Evolutionary conservation across 805 yeast genomes (phyloP).

Genomic region (Pichia pseudocactophila): DNA sequence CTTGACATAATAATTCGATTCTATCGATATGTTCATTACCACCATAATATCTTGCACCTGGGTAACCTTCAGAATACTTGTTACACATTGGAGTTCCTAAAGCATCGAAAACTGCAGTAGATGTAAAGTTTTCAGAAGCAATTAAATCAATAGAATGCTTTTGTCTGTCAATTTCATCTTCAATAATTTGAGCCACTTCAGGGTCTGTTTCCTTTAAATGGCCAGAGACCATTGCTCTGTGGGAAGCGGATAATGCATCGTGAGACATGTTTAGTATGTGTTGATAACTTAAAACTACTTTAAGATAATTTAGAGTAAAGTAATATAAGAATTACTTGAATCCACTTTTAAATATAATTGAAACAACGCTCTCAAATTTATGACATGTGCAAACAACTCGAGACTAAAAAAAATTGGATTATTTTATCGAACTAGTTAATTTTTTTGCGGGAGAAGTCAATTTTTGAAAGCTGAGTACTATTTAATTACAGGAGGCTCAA

Average conservation of each 20-base stretch:
- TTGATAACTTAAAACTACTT: not conserved
- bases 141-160: constrained; percentile 87
- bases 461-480: no score
- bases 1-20: constrained; percentile 86
- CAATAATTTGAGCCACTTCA: constrained; percentile 62
- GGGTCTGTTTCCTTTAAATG: constrained; percentile 63
- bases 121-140: constrained; percentile 96
- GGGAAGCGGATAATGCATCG: constrained; percentile 62
- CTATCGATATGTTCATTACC: constrained; percentile 96
- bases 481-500: not conserved
- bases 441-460: not conserved
- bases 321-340: no score
- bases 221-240: constrained; percentile 57
- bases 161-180: constrained; percentile 84
- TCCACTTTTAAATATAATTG: no score
- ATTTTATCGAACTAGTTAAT: not conserved
- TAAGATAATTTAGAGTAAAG: no score
- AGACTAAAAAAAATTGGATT: no score
- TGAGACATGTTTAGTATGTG: constrained; percentile 14
- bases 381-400: no score
- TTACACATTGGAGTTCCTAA: constrained; percentile 97
- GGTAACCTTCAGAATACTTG: constrained; percentile 98
- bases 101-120: constrained; percentile 91
- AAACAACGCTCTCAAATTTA: no score
- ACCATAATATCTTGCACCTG: constrained; percentile 98